A percentile compares a stretch with the other conserved stretches of the same genome.
Conservation (phyloP, 352 stramenopile species). For the Blastocystis sp. region DNA sequence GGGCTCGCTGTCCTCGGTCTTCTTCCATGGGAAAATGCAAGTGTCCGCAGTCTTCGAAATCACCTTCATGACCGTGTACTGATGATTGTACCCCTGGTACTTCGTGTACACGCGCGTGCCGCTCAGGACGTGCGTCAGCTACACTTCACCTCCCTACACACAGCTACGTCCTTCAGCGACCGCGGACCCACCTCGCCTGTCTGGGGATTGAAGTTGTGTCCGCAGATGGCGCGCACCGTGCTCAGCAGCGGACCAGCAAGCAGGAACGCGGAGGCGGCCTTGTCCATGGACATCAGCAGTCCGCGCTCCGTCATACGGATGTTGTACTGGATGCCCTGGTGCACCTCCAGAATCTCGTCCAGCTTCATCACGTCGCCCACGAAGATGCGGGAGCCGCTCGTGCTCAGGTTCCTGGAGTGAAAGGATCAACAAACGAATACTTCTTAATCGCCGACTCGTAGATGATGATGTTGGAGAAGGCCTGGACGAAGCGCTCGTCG, state of each 20-base stretch:
- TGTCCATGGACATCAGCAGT: constrained; percentile 27
- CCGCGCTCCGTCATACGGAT: constrained; percentile 26
- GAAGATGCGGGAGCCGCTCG: neutral
- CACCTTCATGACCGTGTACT: constrained; percentile 29
- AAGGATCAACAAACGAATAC: neutral
- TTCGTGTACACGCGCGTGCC: neutral
- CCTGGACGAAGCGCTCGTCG: constrained; percentile 31
- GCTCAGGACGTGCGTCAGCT: neutral
- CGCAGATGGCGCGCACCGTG: neutral
- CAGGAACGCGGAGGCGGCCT: constrained; percentile 15
- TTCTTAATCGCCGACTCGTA: constrained; percentile 9
- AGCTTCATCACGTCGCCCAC: neutral
- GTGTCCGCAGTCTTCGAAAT: neutral
- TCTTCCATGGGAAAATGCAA: neutral
- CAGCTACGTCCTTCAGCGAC: neutral
- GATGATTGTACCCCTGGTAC: constrained; percentile 22
- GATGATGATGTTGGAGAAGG: neutral
- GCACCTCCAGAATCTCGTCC: neutral
- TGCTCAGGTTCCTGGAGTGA: neutral
- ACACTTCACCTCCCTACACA: neutral
- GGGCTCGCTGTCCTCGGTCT: constrained; percentile 66
- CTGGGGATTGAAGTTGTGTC: neutral
- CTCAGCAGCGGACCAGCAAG: neutral
- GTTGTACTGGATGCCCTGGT: neutral
- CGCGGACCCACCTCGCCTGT: neutral